Percentiles rank a stretch among this genome's conserved stretches.
Conservation (phyloP, 352 stramenopile genomes). For the Pythium dissimile region DNA sequence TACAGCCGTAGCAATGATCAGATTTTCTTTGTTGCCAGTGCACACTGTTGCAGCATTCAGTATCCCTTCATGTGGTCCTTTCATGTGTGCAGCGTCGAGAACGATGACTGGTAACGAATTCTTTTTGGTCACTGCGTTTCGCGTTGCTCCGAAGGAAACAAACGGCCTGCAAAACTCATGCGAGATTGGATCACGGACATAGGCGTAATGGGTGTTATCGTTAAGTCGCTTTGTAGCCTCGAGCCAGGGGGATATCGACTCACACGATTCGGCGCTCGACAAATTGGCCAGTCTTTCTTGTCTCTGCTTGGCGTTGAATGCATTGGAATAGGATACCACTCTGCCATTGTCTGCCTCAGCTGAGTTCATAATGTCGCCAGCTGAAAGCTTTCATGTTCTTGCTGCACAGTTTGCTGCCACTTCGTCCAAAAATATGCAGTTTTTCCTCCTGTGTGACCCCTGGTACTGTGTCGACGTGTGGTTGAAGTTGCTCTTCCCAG, state of each 20-base stretch:
- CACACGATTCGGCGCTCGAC: not conserved
- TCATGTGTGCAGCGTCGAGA: slow-evolving; percentile 1
- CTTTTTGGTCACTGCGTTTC: not conserved
- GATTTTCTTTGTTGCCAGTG: not conserved
- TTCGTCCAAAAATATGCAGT: not conserved
- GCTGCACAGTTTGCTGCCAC: not conserved
- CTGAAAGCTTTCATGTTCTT: not conserved
- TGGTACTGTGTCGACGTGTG: not conserved
- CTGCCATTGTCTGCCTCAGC: not conserved
- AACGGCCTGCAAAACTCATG: not conserved
- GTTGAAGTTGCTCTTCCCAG: not conserved
- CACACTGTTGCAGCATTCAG: not conserved
- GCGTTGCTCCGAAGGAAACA: not conserved
- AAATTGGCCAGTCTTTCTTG: not conserved
- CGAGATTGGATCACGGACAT: not conserved
- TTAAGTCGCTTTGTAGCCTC: not conserved
- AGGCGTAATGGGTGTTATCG: not conserved
- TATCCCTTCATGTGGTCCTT: not conserved
- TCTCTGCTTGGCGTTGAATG: not conserved
- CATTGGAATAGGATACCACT: not conserved
- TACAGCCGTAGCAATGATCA: not conserved
- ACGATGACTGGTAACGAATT: not conserved
- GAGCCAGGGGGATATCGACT: not conserved
- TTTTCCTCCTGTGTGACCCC: not conserved
- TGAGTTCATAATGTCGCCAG: not conserved